Base-by-base conservation (phyloP, 768 basidiomycete species). In the Tylopilus rubrobrunneus region DNA sequence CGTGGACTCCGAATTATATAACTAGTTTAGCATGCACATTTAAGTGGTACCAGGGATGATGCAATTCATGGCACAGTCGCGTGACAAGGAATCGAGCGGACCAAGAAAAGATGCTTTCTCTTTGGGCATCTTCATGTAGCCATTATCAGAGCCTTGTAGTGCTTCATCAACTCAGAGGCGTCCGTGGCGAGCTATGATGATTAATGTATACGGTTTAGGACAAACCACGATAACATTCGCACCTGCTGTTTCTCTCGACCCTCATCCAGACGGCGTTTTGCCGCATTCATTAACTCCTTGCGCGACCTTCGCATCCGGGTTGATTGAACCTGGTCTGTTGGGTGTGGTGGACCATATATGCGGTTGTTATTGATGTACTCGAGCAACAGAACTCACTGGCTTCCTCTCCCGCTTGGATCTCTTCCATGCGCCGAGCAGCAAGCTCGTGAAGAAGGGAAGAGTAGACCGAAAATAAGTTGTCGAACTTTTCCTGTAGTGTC, bases 161-260 rank as follows among this genome's bases (percentile, higher is more conserved):
- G 68, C 44, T 69, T 76, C 60, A 77, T 72, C 46, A 74, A 62
- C 19, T 67, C 70, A 28, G 68, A 62, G 9, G 75, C 73, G 55
- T 77, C 74, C 42, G 62, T 63, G 7, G 67, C 71, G 27, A 77
- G 61, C 74, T 76, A 45, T 42, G 21, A 36, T 27, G 29, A 25
- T 49, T 25, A 45, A 43, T 15, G 51, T 44, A 45, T 15, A 51
- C 42, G 41, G 23, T 45, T 28, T 53, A 27, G 36, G 51, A 44
- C 25, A 39, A 41, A 29, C 9, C 9, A 23, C 8, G 10, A 54
- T 43, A 25, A 23, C 7, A 46, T 21, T 31, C 48, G 45, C 43
- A 72, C 75, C 63, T 69, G 67, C 49, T 76, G 76, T 28, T 64
- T 68, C 54, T 77, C 75, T 44, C 73, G 59, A 28, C 66, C 67